Percentiles rank a stretch among this genome's conserved stretches.
These are phyloP conservation scores for Mucor velutinosus DNA, from an alignment of 371 early-diverging fungal species.

Conservation along the genomic window DNA sequence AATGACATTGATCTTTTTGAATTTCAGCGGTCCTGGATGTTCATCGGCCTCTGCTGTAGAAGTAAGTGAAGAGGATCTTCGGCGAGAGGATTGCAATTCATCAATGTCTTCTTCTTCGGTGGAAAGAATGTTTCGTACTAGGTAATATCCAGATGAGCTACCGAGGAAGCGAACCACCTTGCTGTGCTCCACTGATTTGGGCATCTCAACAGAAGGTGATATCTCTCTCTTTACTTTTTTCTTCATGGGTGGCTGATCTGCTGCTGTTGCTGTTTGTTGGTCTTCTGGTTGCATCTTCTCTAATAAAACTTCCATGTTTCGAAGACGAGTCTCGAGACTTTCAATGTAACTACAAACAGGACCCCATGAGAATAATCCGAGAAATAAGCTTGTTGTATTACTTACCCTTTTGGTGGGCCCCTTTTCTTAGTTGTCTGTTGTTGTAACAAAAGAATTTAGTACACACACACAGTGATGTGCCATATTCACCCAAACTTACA, in stretches of 20 bases:
- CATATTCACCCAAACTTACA: conserved; percentile 25
- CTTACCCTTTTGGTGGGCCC: conserved; percentile 41
- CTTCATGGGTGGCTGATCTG: not conserved
- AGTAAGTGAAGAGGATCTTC: not conserved
- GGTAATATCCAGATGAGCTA: conserved; percentile 31
- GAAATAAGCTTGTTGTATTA: not conserved
- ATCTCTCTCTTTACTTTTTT: not conserved
- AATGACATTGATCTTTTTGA: conserved; percentile 32
- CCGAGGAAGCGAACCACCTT: conserved; percentile 22
- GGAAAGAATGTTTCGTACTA: conserved; percentile 24
- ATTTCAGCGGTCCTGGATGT: not conserved
- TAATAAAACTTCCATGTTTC: conserved; percentile 43
- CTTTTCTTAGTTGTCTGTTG: conserved; percentile 29
- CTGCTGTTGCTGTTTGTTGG: not conserved
- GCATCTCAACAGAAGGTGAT: conserved; percentile 3
- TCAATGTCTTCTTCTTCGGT: conserved; percentile 12
- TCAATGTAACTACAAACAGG: conserved; percentile 39
- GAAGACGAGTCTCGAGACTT: conserved; percentile 43
- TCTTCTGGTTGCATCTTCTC: conserved; percentile 29
- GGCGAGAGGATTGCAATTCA: not conserved
- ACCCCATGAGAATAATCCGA: not conserved
- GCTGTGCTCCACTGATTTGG: conserved; percentile 9
- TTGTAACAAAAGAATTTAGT: not conserved
- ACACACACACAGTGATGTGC: not conserved
- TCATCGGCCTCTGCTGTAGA: not conserved